Evolutionary conservation across 495 filamentous ascomycete species (phyloP), one percentile per base, ranked within the genome.

Genomic region (Astrocystis sublimbata): DNA sequence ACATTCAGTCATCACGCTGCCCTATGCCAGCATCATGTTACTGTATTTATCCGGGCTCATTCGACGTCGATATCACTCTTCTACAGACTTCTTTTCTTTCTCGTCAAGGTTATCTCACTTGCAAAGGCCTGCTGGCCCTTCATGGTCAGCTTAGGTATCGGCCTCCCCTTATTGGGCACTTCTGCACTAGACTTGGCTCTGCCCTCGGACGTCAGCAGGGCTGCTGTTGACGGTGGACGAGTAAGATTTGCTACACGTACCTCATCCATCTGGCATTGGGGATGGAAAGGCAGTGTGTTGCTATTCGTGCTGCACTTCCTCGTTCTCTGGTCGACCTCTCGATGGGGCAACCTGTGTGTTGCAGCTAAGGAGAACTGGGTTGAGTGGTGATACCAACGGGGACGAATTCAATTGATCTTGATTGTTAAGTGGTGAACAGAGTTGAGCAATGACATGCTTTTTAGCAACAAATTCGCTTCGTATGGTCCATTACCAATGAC

Each of bases 101-200:
- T 68, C 1, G 33, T 68, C 21, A 82, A 82, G 68, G 63, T 81
- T 6, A 24, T 71, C 23, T 76, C 74, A n/a, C 50, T 82, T 13
- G 65, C 71, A 5, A 75, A 71, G 58, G 51, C 65, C 8, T 82
- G 79, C 52, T 82, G 77, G 76, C 79, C 79, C 0, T 82, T 77
- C 50, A 76, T 69, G 45, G 66, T 71, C 15, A 74, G 57, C 24
- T 60, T 73, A 58, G 65, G 69, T 13, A 56, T 77, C 13, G 65
- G 76, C 28, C 64, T 58, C n/a, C 71, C 68, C 4, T 59, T 81
- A 2, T 58, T 81, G 26, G 66, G 63, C 3, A 54, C 80, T 41
- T 78, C 78, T 17, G 74, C 66, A 6, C 46, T 79, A 49, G 79
- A 81, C 53, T 38, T 82, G 36, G 69, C 69, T 47, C 63, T 71